Evolutionary conservation across 805 yeast genomes (phyloP).

Genomic region (Zygosaccharomyces siamensis): DNA sequence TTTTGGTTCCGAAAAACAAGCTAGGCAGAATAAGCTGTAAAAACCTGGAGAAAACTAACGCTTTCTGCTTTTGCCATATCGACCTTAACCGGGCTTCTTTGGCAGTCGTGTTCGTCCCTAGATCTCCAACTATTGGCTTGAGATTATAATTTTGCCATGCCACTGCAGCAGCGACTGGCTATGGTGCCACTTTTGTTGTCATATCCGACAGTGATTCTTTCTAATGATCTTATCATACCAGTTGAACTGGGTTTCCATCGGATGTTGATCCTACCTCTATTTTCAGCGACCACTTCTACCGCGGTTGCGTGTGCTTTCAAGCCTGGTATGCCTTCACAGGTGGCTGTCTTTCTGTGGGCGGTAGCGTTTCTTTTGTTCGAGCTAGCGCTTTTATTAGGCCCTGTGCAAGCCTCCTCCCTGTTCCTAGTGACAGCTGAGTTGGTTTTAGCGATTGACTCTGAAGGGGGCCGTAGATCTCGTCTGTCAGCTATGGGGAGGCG

Average conservation of each 20-base stretch:
- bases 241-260: slow-evolving; percentile 5
- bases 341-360: background rate
- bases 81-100: background rate
- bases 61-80: background rate
- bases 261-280: slow-evolving; percentile 21
- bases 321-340: background rate
- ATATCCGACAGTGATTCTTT: slow-evolving; percentile 32
- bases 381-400: slow-evolving; percentile 1
- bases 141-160: background rate
- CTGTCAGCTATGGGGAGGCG: background rate
- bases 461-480: slow-evolving; percentile 3
- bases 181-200: slow-evolving; percentile 31
- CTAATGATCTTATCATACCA: slow-evolving; percentile 27
- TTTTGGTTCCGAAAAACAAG: background rate
- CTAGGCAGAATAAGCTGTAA: background rate
- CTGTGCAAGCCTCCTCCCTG: slow-evolving; percentile 1
- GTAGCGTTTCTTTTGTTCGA: slow-evolving; percentile 2
- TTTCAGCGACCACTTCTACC: slow-evolving; percentile 18
- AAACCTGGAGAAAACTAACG: background rate
- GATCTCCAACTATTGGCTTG: background rate
- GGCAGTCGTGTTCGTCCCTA: background rate
- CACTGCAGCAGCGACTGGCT: slow-evolving; percentile 18
- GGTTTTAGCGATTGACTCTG: background rate
- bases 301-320: slow-evolving; percentile 11
- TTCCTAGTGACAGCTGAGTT: background rate